Conservation (phyloP, 106 monocot genomes). For the Vanilla planifolia region DNA sequence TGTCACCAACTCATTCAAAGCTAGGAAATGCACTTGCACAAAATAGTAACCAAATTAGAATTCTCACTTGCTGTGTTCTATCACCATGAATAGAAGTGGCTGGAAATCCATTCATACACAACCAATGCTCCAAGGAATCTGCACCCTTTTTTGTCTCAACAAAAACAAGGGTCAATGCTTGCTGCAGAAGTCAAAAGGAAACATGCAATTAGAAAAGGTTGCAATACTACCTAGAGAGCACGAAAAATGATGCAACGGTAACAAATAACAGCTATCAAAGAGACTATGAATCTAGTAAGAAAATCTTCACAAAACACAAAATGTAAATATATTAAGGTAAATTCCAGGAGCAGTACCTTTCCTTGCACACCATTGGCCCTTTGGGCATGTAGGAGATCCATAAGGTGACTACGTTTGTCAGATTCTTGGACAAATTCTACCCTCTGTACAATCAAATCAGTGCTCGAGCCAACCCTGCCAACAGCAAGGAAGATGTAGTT, state of each 20-base stretch:
- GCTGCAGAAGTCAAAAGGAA: constrained; percentile 22
- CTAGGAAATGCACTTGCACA: too few species aligned
- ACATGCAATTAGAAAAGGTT: not conserved
- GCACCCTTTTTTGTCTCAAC: constrained; percentile 64
- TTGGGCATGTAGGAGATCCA: constrained; percentile 66
- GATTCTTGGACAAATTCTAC: constrained; percentile 56
- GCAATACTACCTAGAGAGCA: not conserved
- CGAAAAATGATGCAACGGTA: not conserved
- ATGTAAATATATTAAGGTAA: not conserved
- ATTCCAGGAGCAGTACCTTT: constrained; percentile 26
- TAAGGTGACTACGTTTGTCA: constrained; percentile 52
- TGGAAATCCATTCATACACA: constrained; percentile 54
- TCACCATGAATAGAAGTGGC: constrained; percentile 66
- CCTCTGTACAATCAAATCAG: constrained; percentile 56
- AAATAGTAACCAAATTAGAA: too few species aligned
- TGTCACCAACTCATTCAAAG: too few species aligned
- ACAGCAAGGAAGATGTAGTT: constrained; percentile 53
- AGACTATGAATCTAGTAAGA: not conserved
- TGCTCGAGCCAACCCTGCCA: constrained; percentile 65
- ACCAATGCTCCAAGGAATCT: constrained; percentile 56
- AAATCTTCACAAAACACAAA: too few species aligned
- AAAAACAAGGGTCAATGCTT: constrained; percentile 52
- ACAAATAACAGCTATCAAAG: too few species aligned
- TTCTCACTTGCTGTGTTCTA: constrained; percentile 47
- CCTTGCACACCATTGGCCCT: constrained; percentile 42